phyloP scores from a whole-genome alignment of 2,329 filamentous ascomycete genomes.

The Calonectria leucothoes region DNA sequence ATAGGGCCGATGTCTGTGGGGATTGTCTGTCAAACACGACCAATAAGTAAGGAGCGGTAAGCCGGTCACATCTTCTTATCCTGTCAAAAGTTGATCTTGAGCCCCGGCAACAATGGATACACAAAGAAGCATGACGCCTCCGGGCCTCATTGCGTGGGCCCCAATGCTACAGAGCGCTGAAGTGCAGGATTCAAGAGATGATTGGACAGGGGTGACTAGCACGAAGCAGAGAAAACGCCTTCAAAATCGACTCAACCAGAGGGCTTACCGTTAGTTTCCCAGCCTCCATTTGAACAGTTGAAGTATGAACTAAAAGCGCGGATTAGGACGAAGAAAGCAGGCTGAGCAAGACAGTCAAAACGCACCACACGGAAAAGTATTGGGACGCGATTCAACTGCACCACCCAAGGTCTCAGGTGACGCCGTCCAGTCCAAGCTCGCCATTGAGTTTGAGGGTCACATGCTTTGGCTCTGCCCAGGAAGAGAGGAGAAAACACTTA shows the following conservation, averaged over 20 bases:
- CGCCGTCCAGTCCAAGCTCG: background rate
- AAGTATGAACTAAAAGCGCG: background rate
- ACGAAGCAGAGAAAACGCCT: conserved; percentile 11
- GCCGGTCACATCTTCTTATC: background rate
- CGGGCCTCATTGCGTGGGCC: background rate
- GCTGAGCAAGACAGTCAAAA: background rate
- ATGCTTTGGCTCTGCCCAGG: background rate
- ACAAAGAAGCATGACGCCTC: background rate
- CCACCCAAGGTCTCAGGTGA: no score
- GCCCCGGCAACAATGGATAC: background rate
- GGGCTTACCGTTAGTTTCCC: conserved; percentile 5
- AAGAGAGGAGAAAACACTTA: background rate
- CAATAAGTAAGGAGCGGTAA: background rate
- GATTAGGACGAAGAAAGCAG: background rate
- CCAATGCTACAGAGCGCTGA: conserved; percentile 5
- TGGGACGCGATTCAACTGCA: background rate
- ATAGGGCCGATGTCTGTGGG: background rate
- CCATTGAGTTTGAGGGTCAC: background rate
- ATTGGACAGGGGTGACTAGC: conserved; percentile 19
- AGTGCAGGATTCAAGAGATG: background rate
- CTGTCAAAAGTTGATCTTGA: background rate
- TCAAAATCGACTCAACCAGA: conserved; percentile 20
- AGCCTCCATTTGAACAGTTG: no score
- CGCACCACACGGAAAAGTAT: background rate
- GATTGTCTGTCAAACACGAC: background rate